These are phyloP conservation scores for Perilla frutescens DNA, from an alignment of 257 asterid genomes.

Conservation along the genomic window DNA sequence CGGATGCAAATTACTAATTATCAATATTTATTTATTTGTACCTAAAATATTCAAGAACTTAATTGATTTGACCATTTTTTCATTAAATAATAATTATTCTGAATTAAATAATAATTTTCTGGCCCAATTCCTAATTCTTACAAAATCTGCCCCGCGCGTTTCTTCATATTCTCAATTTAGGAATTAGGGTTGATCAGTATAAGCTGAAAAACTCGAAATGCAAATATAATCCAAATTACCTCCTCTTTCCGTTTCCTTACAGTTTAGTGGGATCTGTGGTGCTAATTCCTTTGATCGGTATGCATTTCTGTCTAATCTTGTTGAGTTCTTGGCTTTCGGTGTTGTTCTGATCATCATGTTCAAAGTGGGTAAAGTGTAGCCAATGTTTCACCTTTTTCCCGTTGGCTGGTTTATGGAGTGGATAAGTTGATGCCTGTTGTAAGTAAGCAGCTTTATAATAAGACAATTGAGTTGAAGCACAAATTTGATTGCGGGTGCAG, in stretches of 20 bases:
- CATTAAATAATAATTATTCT: too few species aligned
- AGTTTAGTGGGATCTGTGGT: not conserved
- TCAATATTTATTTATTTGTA: too few species aligned
- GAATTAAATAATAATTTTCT: too few species aligned
- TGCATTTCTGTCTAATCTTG: not conserved
- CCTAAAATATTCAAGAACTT: too few species aligned
- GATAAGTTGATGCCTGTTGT: too few species aligned
- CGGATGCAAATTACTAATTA: too few species aligned
- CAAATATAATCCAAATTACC: not conserved
- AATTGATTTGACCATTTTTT: too few species aligned
- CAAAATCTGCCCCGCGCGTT: too few species aligned
- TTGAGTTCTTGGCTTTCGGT: not conserved
- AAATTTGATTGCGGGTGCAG: not conserved
- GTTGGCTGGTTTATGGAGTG: conserved; percentile 10
- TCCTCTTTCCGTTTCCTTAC: not conserved
- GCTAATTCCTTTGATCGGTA: not conserved
- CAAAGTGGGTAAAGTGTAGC: not conserved
- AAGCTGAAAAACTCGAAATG: too few species aligned
- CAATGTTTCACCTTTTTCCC: not conserved
- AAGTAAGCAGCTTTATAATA: not conserved
- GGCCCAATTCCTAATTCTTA: too few species aligned
- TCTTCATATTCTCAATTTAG: not conserved
- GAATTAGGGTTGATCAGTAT: conserved; percentile 7
- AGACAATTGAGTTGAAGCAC: not conserved
- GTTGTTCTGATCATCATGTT: not conserved